Conservation (phyloP, 73 alveolate genomes). For the Effrenium voratum region DNA sequence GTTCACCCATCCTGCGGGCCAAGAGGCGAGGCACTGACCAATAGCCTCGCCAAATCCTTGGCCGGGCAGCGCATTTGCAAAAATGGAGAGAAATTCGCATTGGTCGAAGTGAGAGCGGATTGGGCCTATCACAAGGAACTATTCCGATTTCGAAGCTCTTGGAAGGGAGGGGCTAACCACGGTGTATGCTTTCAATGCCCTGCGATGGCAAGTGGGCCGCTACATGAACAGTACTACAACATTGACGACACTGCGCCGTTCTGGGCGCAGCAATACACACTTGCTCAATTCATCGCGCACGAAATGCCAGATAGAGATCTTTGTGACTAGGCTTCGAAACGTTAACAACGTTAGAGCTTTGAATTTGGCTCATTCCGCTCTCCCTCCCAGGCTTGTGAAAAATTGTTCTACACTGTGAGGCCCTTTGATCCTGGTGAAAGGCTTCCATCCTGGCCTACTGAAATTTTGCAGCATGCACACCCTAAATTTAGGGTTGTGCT, state of each 20-base stretch:
- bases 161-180: conserved; percentile 27
- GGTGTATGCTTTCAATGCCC: conserved; percentile 45
- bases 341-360: background rate
- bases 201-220: conserved; percentile 19
- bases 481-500: conserved; percentile 4
- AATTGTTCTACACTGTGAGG: background rate
- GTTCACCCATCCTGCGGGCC: conserved; percentile 15
- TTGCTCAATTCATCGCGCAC: background rate
- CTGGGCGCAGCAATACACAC: background rate
- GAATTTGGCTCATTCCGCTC: background rate
- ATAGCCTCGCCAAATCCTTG: background rate
- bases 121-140: conserved; percentile 23
- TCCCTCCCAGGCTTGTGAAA: background rate
- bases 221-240: conserved; percentile 9
- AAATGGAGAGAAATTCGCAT: background rate
- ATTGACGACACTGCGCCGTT: background rate
- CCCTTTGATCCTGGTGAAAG: background rate
- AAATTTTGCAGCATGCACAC: conserved; percentile 42
- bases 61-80: conserved; percentile 28
- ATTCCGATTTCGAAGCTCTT: background rate
- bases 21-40: background rate
- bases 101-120: background rate
- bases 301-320: conserved; percentile 11
- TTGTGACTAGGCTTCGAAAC: background rate
- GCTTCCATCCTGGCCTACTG: conserved; percentile 8